Conservation (phyloP, 495 filamentous ascomycete species). For the Sabuloglossum arenarium region DNA sequence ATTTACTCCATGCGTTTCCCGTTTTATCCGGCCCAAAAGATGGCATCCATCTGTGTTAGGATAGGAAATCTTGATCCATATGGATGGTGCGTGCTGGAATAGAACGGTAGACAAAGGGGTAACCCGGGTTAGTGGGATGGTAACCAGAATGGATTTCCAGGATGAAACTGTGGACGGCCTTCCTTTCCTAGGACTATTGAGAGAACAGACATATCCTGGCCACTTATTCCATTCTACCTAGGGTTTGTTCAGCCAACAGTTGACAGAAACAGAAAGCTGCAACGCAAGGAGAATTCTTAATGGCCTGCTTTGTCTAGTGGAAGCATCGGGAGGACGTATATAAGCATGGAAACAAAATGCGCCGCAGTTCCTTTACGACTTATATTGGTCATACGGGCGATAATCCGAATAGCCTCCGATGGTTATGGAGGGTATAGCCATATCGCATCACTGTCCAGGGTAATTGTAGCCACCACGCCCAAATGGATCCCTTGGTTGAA, state of each 20-base stretch:
- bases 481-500: not conserved
- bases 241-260: not conserved
- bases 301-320: not conserved
- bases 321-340: not conserved
- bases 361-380: not conserved
- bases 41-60: not conserved
- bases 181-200: not conserved
- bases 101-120: not conserved
- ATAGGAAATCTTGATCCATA: not conserved
- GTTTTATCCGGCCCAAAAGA: not conserved
- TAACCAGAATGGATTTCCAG: not conserved
- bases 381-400: not conserved
- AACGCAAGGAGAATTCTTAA: not conserved
- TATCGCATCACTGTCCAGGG: not conserved
- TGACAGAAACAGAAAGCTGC: not conserved
- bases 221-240: not conserved
- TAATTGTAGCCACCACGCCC: slow-evolving; percentile 1
- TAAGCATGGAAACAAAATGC: not conserved
- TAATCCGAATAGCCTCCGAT: not conserved
- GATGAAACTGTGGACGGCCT: not conserved
- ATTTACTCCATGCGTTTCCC: not conserved
- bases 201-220: not conserved
- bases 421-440: not conserved
- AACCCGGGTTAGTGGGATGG: not conserved
- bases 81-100: not conserved